Evolutionary conservation across 2,329 filamentous ascomycete genomes (phyloP).

Genomic region (Exophiala xenobiotica): DNA sequence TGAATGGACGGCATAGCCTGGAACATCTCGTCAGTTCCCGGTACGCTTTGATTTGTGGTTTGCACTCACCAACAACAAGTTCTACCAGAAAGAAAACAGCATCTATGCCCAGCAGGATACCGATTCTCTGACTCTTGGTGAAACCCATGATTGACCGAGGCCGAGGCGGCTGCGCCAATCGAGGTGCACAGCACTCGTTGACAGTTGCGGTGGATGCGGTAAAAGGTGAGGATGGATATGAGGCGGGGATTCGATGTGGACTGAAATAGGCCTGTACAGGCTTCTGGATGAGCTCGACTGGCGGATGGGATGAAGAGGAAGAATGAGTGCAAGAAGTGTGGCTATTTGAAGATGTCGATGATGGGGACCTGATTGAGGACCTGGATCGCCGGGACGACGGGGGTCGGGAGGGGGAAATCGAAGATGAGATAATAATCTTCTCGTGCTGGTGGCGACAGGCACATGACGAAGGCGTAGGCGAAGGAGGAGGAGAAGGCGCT

Average conservation of each 20-base stretch:
- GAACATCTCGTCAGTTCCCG: background rate
- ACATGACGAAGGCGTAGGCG: too few relatives aligned
- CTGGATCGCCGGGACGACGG: too few relatives aligned
- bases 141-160: slow-evolving; percentile 44
- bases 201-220: slow-evolving; percentile 20
- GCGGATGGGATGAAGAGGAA: slow-evolving; percentile 5
- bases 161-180: slow-evolving; percentile 1
- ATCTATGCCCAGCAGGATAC: slow-evolving; percentile 90
- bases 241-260: slow-evolving; percentile 7
- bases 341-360: background rate
- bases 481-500: too few relatives aligned
- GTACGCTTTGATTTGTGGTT: background rate
- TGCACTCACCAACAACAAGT: slow-evolving; percentile 64
- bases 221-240: slow-evolving; percentile 1
- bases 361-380: background rate
- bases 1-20: slow-evolving; percentile 80
- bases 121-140: slow-evolving; percentile 89
- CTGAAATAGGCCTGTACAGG: slow-evolving; percentile 20
- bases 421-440: background rate
- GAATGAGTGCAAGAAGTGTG: slow-evolving; percentile 8
- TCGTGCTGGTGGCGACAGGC: too few relatives aligned
- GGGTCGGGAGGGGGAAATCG: background rate
- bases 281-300: slow-evolving; percentile 11
- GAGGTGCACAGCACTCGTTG: slow-evolving; percentile 29
- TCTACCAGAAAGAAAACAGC: slow-evolving; percentile 87